These are phyloP conservation scores for Gaeumannomyces tritici DNA, from an alignment of 2,329 filamentous ascomycete genomes.

Conservation along the genomic window DNA sequence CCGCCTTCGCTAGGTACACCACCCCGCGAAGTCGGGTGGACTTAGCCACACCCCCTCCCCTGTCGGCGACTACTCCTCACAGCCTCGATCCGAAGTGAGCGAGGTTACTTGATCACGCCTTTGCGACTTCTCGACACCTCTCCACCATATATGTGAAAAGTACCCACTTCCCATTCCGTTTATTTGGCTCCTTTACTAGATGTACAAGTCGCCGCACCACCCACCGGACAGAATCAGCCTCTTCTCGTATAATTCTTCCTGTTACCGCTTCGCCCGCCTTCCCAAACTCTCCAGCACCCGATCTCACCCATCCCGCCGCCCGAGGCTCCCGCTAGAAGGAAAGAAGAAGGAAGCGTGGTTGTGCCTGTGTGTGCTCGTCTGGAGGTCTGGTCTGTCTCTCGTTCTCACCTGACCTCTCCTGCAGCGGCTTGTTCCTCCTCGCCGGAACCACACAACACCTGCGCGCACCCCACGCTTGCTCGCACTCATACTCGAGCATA, in stretches of 20 bases:
- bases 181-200: constrained; percentile 1
- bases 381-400: constrained; percentile 8
- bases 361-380: neutral
- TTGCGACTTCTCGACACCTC: constrained; percentile 1
- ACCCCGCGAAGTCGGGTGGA: neutral
- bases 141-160: constrained; percentile 5
- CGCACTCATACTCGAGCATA: neutral
- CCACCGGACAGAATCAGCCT: neutral
- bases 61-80: neutral
- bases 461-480: neutral
- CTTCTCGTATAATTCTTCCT: neutral
- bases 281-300: neutral
- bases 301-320: too few species aligned
- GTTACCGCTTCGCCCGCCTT: constrained; percentile 5
- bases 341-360: neutral
- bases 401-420: constrained; percentile 9
- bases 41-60: neutral
- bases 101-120: neutral
- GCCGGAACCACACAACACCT: neutral
- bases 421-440: neutral
- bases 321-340: neutral
- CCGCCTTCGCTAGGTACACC: neutral
- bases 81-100: neutral
- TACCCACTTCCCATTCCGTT: constrained; percentile 3
- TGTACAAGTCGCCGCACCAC: constrained; percentile 2